Percentiles rank a stretch among this genome's conserved stretches.
phyloP scores from a whole-genome alignment of 2,329 filamentous ascomycete genomes.

The Hawksworthiomyces lignivorus region DNA sequence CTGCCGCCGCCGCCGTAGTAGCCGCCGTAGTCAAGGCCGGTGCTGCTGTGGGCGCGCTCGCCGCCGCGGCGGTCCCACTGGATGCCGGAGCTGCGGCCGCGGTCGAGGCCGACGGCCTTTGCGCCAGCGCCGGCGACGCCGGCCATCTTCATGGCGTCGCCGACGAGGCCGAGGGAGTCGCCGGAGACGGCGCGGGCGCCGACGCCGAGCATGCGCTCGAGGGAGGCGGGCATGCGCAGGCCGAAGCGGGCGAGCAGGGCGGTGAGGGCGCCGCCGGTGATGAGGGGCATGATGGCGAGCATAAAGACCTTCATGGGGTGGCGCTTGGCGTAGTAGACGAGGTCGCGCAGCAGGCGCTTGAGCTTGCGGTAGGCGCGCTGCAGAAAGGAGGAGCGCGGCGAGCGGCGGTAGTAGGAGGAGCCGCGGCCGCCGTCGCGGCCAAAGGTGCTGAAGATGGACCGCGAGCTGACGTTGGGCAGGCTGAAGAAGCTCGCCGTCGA shows the following conservation, averaged over 20 bases:
- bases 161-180: conserved; percentile 40
- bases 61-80: conserved; percentile 31
- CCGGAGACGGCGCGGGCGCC: conserved; percentile 42
- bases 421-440: conserved; percentile 11
- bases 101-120: conserved; percentile 24
- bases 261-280: conserved; percentile 74
- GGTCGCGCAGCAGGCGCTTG: conserved; percentile 69
- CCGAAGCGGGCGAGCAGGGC: conserved; percentile 74
- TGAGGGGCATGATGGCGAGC: conserved; percentile 77
- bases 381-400: conserved; percentile 73
- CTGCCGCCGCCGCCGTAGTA: conserved; percentile 25
- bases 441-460: conserved; percentile 36
- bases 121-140: conserved; percentile 22
- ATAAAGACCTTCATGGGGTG: conserved; percentile 85
- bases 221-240: conserved; percentile 59
- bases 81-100: conserved; percentile 23
- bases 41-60: no score
- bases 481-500: conserved; percentile 37
- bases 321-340: conserved; percentile 71
- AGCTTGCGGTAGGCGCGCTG: conserved; percentile 66
- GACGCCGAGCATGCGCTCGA: conserved; percentile 52
- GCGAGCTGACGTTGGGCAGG: conserved; percentile 34
- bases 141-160: conserved; percentile 49
- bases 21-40: no score
- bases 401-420: conserved; percentile 66